phyloP scores from a whole-genome alignment of 306 rosid genomes.

The Potentilla sterilis region DNA sequence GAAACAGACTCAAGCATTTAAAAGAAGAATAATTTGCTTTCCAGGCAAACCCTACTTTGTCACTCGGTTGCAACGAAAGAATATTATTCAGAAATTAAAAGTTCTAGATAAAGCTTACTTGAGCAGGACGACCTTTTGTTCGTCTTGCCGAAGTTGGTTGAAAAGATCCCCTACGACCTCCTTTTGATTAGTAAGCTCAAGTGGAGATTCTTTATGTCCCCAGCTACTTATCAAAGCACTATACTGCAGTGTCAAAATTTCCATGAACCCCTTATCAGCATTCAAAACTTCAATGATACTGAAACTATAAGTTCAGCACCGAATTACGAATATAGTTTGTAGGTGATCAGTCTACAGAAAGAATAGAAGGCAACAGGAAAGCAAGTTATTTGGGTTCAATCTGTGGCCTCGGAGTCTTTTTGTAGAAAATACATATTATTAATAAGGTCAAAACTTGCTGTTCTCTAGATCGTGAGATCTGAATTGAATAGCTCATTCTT shows the following conservation, averaged over 20 bases:
- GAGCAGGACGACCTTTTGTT: slow-evolving; percentile 80
- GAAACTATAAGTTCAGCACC: background rate
- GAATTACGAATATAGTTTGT: background rate
- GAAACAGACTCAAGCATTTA: no score
- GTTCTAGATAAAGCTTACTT: slow-evolving; percentile 52
- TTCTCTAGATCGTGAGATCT: background rate
- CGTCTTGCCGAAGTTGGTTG: slow-evolving; percentile 96
- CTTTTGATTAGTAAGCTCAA: slow-evolving; percentile 92
- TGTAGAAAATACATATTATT: background rate
- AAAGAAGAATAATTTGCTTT: no score
- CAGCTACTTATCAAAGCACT: slow-evolving; percentile 66
- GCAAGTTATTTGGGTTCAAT: background rate
- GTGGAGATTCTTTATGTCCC: slow-evolving; percentile 57
- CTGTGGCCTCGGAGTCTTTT: background rate
- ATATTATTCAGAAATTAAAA: background rate
- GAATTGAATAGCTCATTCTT: slow-evolving; percentile 2
- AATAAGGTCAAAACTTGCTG: background rate
- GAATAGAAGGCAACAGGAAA: background rate
- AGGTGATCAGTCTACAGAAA: background rate
- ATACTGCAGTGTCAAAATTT: slow-evolving; percentile 66
- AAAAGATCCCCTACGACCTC: slow-evolving; percentile 90
- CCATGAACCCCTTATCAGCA: slow-evolving; percentile 26
- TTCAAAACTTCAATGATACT: slow-evolving; percentile 5
- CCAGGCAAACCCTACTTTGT: no score
- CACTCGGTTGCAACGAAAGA: no score